Percentiles rank a stretch among this genome's conserved stretches.
Conservation (phyloP, 495 filamentous ascomycete genomes). For the Podospora pseudocomata region DNA sequence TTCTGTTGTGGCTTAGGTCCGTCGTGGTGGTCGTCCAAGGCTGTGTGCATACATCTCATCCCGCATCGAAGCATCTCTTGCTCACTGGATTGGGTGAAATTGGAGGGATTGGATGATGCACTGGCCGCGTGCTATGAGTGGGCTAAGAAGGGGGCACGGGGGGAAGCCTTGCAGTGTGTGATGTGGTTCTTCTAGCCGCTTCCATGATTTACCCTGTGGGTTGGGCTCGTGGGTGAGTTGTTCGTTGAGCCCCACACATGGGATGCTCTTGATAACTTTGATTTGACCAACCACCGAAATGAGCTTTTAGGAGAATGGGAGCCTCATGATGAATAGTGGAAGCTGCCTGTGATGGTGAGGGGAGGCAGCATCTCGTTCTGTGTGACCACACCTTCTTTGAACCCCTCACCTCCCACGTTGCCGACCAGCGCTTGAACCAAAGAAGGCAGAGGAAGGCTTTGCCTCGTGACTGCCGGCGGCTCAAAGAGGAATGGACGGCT, state of each 20-base stretch:
- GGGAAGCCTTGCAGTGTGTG: constrained; percentile 9
- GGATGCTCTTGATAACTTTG: neutral
- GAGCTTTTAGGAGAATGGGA: neutral
- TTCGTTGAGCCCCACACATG: constrained; percentile 9
- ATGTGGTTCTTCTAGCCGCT: constrained; percentile 22
- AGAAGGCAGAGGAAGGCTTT: constrained; percentile 7
- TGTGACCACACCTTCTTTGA: neutral
- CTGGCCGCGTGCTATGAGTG: neutral
- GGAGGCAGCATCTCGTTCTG: neutral
- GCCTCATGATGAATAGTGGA: neutral
- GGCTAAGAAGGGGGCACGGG: neutral
- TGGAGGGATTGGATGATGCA: neutral
- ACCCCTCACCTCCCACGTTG: neutral
- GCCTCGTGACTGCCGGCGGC: constrained; percentile 13
- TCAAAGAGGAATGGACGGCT: neutral
- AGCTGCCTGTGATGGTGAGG: neutral
- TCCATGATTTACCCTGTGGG: constrained; percentile 18
- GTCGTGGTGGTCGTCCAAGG: neutral
- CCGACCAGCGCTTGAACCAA: neutral
- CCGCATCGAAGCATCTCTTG: neutral
- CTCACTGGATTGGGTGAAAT: neutral
- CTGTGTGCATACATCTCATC: neutral
- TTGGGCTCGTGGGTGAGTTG: constrained; percentile 12
- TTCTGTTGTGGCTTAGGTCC: neutral
- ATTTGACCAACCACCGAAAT: constrained; percentile 5